Conservation (phyloP, 1,284 basidiomycete species). For the Ustilago hordei region DNA sequence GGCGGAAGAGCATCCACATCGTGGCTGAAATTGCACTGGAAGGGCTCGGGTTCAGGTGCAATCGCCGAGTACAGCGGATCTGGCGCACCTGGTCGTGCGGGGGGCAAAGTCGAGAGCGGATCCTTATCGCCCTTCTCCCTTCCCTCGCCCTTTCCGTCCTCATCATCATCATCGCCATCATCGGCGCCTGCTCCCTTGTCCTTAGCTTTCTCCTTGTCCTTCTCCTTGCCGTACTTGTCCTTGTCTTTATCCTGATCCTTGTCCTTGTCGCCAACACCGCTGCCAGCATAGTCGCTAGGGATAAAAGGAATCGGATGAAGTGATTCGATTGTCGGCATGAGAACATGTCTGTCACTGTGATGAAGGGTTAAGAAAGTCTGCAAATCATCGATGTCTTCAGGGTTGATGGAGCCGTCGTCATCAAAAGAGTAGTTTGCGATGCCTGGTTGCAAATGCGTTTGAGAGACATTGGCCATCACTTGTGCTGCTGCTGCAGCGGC, state of each 20-base stretch:
- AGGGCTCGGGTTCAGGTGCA: slow-evolving; percentile 36
- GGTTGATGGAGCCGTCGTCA: slow-evolving; percentile 58
- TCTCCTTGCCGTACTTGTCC: slow-evolving; percentile 21
- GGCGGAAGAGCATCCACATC: slow-evolving; percentile 36
- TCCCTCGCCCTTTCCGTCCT: slow-evolving; percentile 33
- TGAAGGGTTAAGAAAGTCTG: slow-evolving; percentile 50
- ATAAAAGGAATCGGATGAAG: slow-evolving; percentile 49
- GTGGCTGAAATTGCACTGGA: slow-evolving; percentile 35
- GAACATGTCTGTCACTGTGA: slow-evolving; percentile 24
- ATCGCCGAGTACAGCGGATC: slow-evolving; percentile 46
- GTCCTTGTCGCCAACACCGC: slow-evolving; percentile 22
- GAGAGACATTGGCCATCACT: slow-evolving; percentile 31
- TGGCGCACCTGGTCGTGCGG: slow-evolving; percentile 39
- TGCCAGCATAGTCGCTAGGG: slow-evolving; percentile 29
- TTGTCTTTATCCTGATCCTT: slow-evolving; percentile 28
- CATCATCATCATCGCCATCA: slow-evolving; percentile 40
- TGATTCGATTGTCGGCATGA: slow-evolving; percentile 57
- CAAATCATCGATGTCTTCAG: slow-evolving; percentile 51
- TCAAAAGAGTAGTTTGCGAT: slow-evolving; percentile 36
- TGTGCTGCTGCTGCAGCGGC: slow-evolving; percentile 33
- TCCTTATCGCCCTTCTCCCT: slow-evolving; percentile 48
- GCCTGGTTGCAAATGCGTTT: slow-evolving; percentile 25
- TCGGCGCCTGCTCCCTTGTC: slow-evolving; percentile 27
- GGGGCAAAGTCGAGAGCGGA: slow-evolving; percentile 44
- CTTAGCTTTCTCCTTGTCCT: slow-evolving; percentile 30